Evolutionary conservation across 1,284 basidiomycete genomes (phyloP), one percentile per base, ranked within the genome.

Genomic region (Moesziomyces parantarcticus): DNA sequence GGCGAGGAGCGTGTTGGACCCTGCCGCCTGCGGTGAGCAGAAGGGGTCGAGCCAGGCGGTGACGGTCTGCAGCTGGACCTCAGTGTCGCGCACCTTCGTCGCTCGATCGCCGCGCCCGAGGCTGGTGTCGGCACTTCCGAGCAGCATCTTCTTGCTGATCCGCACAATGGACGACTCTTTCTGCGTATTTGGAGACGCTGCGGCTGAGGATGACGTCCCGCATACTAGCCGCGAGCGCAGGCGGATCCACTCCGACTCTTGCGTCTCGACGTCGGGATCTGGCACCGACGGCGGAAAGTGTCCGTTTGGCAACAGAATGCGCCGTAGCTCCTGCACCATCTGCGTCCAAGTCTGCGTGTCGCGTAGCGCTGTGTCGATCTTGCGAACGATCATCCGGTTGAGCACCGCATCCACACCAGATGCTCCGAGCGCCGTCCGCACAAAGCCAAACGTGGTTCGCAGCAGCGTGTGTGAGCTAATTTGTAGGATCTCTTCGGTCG

Each of bases 1-100:
- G n/a, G 64, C 70, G 21, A 76, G 47, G 13, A 66, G 59, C 23
- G 74, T 76, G 29, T 73, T 74, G 23, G 70, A 62, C 8, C 65
- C 70, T 13, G 61, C 61, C n/a, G 74, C 68, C 42, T 74, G 61
- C 20, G 70, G 56, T n/a, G 70, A 66, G 42, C 74, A 76, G 25
- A 76, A 50, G 0, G 74, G 74, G 18, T 53, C 61, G 9, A 76
- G 62, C 58, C 61, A 66, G 8, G 43, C 36, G 21, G 71, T 70
- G 39, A 75, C 46, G 16, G 57, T 41, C 40, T 59, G 51, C 48
- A 68, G 5, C 22, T 73, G 70, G 14, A 58, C 44, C 18, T 54
- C 45, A 14, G 53, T 48, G 46, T 66, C 62, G 43, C 49, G 40
- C 3, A 42, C 22, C 42, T 36, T 34, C 5, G 46, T 20, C 5